phyloP scores from a whole-genome alignment of 345 rosid species.

The Citrus medica region DNA sequence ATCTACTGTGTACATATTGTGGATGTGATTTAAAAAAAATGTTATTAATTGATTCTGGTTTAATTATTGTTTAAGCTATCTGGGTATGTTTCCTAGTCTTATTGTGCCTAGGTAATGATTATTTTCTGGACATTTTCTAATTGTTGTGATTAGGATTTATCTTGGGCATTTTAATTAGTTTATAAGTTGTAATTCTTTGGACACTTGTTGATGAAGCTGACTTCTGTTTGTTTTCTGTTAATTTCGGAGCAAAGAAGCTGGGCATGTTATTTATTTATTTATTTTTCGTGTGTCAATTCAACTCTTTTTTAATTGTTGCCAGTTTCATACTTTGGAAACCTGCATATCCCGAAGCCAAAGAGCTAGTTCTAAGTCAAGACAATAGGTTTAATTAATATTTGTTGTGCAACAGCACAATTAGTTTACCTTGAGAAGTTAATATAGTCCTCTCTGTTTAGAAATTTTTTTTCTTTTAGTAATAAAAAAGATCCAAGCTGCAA shows the following conservation, averaged over 20 bases:
- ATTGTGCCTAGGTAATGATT: background rate
- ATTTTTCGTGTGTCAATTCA: background rate
- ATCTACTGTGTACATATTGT: slow-evolving; percentile 20
- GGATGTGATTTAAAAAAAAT: slow-evolving; percentile 7
- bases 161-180: background rate
- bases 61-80: slow-evolving; percentile 6
- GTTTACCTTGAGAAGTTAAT: background rate
- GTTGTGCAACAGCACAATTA: background rate
- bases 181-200: background rate
- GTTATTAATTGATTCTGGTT: background rate
- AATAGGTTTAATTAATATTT: background rate
- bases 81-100: slow-evolving; percentile 6
- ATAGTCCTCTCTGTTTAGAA: background rate
- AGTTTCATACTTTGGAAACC: background rate
- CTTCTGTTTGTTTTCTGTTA: too few relatives aligned
- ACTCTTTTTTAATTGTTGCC: background rate
- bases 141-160: slow-evolving; percentile 2
- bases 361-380: background rate
- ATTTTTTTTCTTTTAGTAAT: background rate
- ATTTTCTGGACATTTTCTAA: background rate
- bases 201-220: background rate
- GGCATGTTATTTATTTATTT: background rate
- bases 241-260: background rate
- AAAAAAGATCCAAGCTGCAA: background rate
- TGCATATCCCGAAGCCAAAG: background rate